Evolutionary conservation across 176 grass and related monocot species (phyloP), one percentile per base, ranked within the genome.

Genomic region (Ampelocalamus luodianensis): DNA sequence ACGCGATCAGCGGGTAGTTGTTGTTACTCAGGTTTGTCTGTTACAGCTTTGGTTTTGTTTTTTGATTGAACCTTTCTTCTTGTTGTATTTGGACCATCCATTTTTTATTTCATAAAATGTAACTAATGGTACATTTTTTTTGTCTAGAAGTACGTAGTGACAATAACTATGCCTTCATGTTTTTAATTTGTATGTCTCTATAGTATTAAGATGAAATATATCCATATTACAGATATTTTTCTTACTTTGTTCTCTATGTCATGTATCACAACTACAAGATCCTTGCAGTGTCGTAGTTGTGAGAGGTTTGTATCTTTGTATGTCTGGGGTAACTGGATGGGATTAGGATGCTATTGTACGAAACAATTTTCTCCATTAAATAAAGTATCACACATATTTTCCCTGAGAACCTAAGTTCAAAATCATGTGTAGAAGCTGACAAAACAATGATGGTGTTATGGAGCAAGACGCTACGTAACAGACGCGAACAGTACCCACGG

Each of bases 1-100:
- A 37, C 81, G 88, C 4, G 96, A 96, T 78, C 94, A 96, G 45
- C 91, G 94, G n/a, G 91, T 93, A 51, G 94, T 91, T 24, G 89
- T 88, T 80, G 89, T 98, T 77, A 95, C 90, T 51, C 96, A 98
- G 93, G 96, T 98, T 81, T 56, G 49, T 74, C 50, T 62, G 44
- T 68, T 26, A 10, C 15, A 66, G 22, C 20, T 55, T 53, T 49
- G 51, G 7, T 38, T 79, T 37, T 10, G 11, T 72, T 78, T 73
- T 83, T 40, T 74, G 3, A 54, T 44, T 10, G 10, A 5, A 2
- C 32, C 26, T 32, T 39, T 60, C 60, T n/a, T 80, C 22, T 51
- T 76, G 15, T 29, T 49, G 46, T 68, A 84, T 84, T 67, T 76
- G 3, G 13, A 18, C 12, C n/a, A 74, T 40, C 44, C 32, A 8